Percentiles rank a stretch among this genome's conserved stretches.
Evolutionary conservation across 129 eudicot genomes (phyloP).

Genomic region (Cynara cardunculus): DNA sequence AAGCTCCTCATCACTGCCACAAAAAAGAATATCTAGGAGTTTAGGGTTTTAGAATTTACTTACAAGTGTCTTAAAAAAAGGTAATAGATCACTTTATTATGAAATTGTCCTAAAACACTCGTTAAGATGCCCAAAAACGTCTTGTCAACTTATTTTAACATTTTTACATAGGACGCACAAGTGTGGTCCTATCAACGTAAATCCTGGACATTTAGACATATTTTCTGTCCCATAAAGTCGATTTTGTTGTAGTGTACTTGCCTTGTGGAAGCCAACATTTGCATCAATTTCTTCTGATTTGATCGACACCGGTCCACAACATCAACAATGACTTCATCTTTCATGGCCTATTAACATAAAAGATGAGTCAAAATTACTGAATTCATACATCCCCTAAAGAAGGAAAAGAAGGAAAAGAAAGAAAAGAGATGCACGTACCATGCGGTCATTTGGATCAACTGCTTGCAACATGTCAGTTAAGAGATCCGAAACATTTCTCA

Average conservation of each 20-base stretch:
- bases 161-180: too few relatives aligned
- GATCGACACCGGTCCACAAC: constrained; percentile 83
- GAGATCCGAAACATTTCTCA: constrained; percentile 70
- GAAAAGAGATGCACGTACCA: constrained; percentile 36
- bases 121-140: background rate
- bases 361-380: background rate
- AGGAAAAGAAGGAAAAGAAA: background rate
- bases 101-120: background rate
- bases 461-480: constrained; percentile 85
- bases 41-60: background rate
- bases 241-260: constrained; percentile 14
- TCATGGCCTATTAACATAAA: constrained; percentile 51
- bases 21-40: constrained; percentile 1
- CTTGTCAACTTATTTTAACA: background rate
- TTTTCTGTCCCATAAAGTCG: background rate
- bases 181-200: too few relatives aligned
- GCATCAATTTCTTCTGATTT: constrained; percentile 86
- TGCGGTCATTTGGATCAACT: constrained; percentile 65
- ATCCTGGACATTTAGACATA: too few relatives aligned
- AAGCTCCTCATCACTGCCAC: constrained; percentile 81
- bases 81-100: background rate
- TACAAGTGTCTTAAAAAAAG: too few relatives aligned
- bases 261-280: constrained; percentile 71
- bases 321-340: constrained; percentile 83
- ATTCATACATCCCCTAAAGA: background rate